A percentile compares a stretch with the other conserved stretches of the same genome.
These are phyloP conservation scores for Lithospermum erythrorhizon DNA, from an alignment of 257 asterid genomes.

Conservation along the genomic window DNA sequence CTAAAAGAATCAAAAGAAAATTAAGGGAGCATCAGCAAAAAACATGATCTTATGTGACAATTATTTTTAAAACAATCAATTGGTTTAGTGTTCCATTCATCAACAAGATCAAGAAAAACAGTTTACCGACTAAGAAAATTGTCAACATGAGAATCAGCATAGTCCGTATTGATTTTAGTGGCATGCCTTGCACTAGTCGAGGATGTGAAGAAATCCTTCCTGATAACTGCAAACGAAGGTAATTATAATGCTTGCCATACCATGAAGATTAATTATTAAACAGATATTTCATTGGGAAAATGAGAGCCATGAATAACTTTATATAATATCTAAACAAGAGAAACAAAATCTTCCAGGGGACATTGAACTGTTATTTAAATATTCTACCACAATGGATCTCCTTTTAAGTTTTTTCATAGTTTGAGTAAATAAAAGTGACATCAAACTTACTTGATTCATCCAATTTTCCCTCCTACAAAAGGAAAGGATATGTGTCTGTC, in stretches of 20 bases:
- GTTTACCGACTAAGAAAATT: constrained; percentile 64
- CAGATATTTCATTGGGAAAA: no score
- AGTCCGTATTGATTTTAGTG: constrained; percentile 40
- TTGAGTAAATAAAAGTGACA: neutral
- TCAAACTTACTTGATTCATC: constrained; percentile 44
- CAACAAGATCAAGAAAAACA: constrained; percentile 8
- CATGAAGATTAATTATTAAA: neutral
- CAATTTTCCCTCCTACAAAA: constrained; percentile 32
- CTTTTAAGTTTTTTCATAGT: neutral
- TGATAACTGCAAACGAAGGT: constrained; percentile 33
- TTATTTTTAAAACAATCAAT: no score
- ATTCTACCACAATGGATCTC: no score
- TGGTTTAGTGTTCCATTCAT: no score
- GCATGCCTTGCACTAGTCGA: constrained; percentile 33
- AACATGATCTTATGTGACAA: no score
- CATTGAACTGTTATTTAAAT: no score
- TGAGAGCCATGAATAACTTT: no score
- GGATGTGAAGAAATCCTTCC: constrained; percentile 43
- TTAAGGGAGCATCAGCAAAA: no score
- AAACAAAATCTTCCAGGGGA: no score
- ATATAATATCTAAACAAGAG: no score
- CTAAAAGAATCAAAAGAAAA: no score
- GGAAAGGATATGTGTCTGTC: constrained; percentile 15
- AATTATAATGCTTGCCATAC: neutral
- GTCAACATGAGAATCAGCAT: constrained; percentile 52